Evolutionary conservation across 257 asterid genomes (phyloP).

Genomic region (Thymus quinquecostatus): DNA sequence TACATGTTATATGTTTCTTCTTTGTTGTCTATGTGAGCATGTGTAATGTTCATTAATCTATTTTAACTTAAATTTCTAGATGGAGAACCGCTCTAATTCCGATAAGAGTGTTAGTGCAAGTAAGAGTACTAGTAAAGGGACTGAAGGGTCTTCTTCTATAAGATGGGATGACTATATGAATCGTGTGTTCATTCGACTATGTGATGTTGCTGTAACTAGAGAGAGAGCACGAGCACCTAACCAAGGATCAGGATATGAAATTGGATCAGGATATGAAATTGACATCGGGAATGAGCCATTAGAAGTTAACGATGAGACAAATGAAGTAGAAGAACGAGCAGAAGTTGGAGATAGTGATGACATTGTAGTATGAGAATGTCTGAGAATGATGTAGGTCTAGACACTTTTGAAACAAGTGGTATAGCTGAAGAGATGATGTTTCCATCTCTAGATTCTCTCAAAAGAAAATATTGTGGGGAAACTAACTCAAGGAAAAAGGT

Average conservation of each 20-base stretch:
- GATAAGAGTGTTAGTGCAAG: too few species aligned
- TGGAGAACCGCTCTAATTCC: too few species aligned
- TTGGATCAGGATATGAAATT: neutral
- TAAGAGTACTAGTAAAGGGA: neutral
- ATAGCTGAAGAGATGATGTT: neutral
- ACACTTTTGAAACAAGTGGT: neutral
- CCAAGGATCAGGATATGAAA: too few species aligned
- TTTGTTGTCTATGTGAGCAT: too few species aligned
- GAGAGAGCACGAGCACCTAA: neutral
- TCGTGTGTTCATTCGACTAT: too few species aligned
- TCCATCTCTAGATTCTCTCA: neutral
- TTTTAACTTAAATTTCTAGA: too few species aligned
- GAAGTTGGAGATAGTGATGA: neutral
- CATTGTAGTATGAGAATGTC: neutral
- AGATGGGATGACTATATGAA: neutral
- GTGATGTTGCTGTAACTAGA: neutral
- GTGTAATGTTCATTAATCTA: too few species aligned
- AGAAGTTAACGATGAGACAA: neutral
- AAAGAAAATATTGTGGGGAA: neutral
- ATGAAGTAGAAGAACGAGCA: neutral
- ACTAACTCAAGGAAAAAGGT: neutral
- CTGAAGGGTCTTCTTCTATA: neutral
- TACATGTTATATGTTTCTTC: too few species aligned
- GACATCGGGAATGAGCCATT: neutral
- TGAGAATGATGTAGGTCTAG: neutral